A percentile compares a stretch with the other conserved stretches of the same genome.
These are phyloP conservation scores for Claviceps spartinae DNA, from an alignment of 2,329 filamentous ascomycete species.

Conservation along the genomic window DNA sequence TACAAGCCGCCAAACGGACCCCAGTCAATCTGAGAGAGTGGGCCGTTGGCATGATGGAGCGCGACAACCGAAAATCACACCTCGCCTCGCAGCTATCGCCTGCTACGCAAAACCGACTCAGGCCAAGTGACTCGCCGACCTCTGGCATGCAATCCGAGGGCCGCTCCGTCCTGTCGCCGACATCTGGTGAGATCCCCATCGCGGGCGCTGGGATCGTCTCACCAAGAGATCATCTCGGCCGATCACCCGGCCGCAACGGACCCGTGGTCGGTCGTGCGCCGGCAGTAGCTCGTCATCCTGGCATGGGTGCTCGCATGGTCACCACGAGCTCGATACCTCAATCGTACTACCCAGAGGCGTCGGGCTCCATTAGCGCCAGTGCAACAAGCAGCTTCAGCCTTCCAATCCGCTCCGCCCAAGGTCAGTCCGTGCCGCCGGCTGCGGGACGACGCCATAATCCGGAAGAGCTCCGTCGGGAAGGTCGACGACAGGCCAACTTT, in stretches of 20 bases:
- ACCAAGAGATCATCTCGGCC: slow-evolving; percentile 37
- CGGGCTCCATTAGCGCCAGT: slow-evolving; percentile 28
- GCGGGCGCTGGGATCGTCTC: slow-evolving; percentile 41
- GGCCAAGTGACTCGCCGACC: slow-evolving; percentile 47
- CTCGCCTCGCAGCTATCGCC: slow-evolving; percentile 70
- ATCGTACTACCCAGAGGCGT: slow-evolving; percentile 23
- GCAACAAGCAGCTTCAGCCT: slow-evolving; percentile 41
- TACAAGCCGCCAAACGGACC: slow-evolving; percentile 91
- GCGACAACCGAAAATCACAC: slow-evolving; percentile 90
- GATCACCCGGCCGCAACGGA: slow-evolving; percentile 40
- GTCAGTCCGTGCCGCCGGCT: slow-evolving; percentile 45
- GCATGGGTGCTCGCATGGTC: slow-evolving; percentile 37
- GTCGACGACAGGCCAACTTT: slow-evolving; percentile 39
- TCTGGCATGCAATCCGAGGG: slow-evolving; percentile 26
- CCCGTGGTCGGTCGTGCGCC: slow-evolving; percentile 30
- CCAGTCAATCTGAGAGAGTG: slow-evolving; percentile 88
- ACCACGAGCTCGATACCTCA: slow-evolving; percentile 42
- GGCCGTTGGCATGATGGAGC: slow-evolving; percentile 88
- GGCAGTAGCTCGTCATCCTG: slow-evolving; percentile 33
- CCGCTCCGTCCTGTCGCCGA: slow-evolving; percentile 44
- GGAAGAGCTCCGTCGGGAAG: slow-evolving; percentile 39
- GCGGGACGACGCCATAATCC: slow-evolving; percentile 43
- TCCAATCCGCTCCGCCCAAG: slow-evolving; percentile 49
- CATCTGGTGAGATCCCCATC: slow-evolving; percentile 60
- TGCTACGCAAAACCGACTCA: slow-evolving; percentile 61